Conservation (phyloP, 192 early-diverging fungal genomes). For the Funneliformis geosporum region DNA sequence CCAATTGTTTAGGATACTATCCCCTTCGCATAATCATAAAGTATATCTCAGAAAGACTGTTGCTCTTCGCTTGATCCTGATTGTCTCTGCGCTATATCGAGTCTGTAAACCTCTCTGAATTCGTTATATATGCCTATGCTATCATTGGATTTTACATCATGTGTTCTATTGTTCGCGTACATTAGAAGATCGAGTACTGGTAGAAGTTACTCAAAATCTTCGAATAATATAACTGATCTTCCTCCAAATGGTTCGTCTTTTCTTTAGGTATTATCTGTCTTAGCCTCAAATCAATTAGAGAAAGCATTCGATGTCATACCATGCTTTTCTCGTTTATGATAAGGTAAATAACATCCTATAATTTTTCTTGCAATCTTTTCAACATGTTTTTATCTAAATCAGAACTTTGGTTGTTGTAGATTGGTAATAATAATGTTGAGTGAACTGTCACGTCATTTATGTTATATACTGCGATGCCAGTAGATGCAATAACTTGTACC, state of each 20-base stretch:
- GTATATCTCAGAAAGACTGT: not conserved
- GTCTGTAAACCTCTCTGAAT: not conserved
- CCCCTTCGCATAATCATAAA: not conserved
- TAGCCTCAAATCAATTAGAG: not conserved
- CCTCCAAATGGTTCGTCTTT: not conserved
- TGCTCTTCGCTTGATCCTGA: not conserved
- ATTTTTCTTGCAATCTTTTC: not conserved
- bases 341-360: not conserved
- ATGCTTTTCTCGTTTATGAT: slow-evolving; percentile 2
- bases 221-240: not conserved
- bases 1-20: not conserved
- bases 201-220: not conserved
- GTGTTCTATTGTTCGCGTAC: no score
- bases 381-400: not conserved
- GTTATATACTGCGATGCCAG: not conserved
- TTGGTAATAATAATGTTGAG: not conserved
- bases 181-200: not conserved
- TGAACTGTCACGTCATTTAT: not conserved
- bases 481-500: not conserved
- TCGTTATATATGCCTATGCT: not conserved
- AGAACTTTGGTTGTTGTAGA: not conserved
- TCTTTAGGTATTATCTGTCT: not conserved
- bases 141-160: not conserved
- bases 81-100: not conserved
- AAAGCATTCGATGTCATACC: not conserved